Evolutionary conservation across 2,329 filamentous ascomycete genomes (phyloP), one percentile per base, ranked within the genome.

Genomic region (Fusarium neocosmosporiellum): DNA sequence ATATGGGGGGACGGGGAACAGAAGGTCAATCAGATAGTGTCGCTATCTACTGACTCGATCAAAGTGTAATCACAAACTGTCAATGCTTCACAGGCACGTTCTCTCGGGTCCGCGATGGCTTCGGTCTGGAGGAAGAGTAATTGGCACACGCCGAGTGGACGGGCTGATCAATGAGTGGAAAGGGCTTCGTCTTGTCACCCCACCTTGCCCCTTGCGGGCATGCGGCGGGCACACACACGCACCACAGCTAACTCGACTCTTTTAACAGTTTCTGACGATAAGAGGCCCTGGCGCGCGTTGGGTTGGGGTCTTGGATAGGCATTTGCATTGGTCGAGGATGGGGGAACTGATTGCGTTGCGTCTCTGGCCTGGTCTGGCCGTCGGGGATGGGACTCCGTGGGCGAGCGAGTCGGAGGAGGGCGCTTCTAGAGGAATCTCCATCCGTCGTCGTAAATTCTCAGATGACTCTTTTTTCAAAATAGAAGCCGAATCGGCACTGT

Each of bases 91-190:
- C 39, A 39, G 59, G 10, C 29, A 33, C 22, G 20, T 46, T 46
- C 14, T 46, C 41, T 67, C 54, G 59, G 62, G 58, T 64, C 18
- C 63, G 33, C 64, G 31, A 59, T 64, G 41, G 54, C 34, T 36
- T 70, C 68, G 65, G 65, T 70, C 68, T 70, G 68, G 68, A 59
- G 72, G 58, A 73, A 67, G 59, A 67, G 59, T 63, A 76, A 76
- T 70, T 65, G 57, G 65, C n/a, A 70, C 67, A 61, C 61, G 67
- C 64, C 70, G 64, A 70, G 59, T 65, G 67, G 67, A 41, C 66
- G 63, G 48, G 37, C 46, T 66, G 31, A 43, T 27, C n/a, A 41
- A 29, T 31, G 20, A 54, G 59, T 48, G 41, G 48, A 27, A 63
- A 50, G 33, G 16, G 11, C 46, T 36, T 61, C 33, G 36, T 39